Conservation (phyloP, 2,329 filamentous ascomycete genomes). For the Aspergillus vadensis region DNA sequence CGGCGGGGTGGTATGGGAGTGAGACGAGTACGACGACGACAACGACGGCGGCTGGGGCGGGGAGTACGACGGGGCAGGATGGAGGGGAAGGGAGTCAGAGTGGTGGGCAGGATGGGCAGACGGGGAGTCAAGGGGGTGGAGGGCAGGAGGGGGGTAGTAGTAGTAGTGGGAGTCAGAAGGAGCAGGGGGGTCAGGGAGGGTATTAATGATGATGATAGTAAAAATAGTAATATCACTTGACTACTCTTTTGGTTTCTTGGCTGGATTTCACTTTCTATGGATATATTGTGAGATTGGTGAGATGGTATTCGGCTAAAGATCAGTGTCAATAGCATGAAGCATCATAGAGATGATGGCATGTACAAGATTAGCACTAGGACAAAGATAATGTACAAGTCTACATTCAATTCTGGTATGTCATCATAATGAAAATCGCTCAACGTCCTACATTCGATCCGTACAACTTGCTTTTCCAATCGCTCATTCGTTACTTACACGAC, state of each 20-base stretch:
- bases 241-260: too few relatives aligned
- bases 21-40: too few relatives aligned
- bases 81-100: background rate
- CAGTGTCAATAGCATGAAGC: too few relatives aligned
- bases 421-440: background rate
- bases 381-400: too few relatives aligned
- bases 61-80: background rate
- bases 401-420: too few relatives aligned
- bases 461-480: constrained; percentile 4
- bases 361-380: too few relatives aligned
- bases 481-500: constrained; percentile 6
- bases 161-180: too few relatives aligned
- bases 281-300: too few relatives aligned
- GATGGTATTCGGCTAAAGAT: too few relatives aligned
- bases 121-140: background rate
- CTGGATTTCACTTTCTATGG: too few relatives aligned
- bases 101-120: background rate
- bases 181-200: background rate
- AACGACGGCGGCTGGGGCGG: background rate
- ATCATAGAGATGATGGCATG: too few relatives aligned
- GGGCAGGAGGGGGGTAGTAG: background rate
- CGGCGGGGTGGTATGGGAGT: background rate
- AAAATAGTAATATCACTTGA: background rate
- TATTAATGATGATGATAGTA: background rate
- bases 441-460: background rate